Percentiles rank a stretch among this genome's conserved stretches.
These are phyloP conservation scores for Tolypocladium sp. DNA, from an alignment of 2,329 filamentous ascomycete species.

Conservation along the genomic window DNA sequence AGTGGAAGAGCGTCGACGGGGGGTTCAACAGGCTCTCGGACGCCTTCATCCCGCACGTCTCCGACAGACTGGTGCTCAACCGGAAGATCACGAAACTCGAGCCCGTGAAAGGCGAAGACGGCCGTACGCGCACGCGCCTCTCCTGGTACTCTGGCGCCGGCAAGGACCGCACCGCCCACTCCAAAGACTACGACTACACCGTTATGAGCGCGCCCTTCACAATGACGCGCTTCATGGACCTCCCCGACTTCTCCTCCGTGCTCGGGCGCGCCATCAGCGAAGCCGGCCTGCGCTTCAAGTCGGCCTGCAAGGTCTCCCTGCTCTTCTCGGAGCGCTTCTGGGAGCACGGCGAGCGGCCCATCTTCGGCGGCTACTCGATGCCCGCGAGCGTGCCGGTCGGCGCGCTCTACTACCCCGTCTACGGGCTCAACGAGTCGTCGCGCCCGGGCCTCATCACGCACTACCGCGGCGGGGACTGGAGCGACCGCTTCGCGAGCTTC, in stretches of 20 bases:
- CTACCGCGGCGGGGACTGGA: constrained; percentile 5
- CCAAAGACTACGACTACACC: constrained; percentile 26
- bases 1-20: constrained; percentile 21
- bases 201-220: constrained; percentile 27
- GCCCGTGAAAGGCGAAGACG: constrained; percentile 3
- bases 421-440: constrained; percentile 36
- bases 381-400: constrained; percentile 3
- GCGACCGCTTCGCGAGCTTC: constrained; percentile 4
- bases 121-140: background rate
- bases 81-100: constrained; percentile 11
- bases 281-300: constrained; percentile 12
- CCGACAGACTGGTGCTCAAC: constrained; percentile 14
- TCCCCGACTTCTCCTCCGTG: constrained; percentile 22
- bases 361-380: constrained; percentile 31
- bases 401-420: constrained; percentile 40
- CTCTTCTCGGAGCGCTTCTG: constrained; percentile 43
- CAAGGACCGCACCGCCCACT: constrained; percentile 12
- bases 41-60: constrained; percentile 23
- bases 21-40: constrained; percentile 24
- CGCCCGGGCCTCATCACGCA: constrained; percentile 35
- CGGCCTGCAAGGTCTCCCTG: constrained; percentile 33
- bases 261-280: constrained; percentile 15
- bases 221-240: constrained; percentile 25
- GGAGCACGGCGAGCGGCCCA: constrained; percentile 16
- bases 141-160: constrained; percentile 10